These are phyloP conservation scores for Sophora flavescens DNA, from an alignment of 306 rosid genomes.

Conservation along the genomic window DNA sequence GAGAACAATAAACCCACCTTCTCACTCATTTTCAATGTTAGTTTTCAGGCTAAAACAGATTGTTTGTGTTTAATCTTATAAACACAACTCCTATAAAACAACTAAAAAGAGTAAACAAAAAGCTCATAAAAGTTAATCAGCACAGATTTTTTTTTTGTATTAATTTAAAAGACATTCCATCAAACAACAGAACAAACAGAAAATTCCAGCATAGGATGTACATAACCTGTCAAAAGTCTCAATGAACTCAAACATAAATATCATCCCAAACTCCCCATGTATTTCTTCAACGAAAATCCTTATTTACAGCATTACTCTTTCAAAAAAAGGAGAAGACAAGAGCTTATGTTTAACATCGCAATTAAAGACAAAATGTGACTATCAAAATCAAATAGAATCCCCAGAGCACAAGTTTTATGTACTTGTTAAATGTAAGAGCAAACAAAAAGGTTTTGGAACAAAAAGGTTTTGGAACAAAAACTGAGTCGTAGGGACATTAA, in stretches of 20 bases:
- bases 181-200: conserved; percentile 20
- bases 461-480: no score
- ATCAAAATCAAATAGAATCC: conserved; percentile 24
- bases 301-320: conserved; percentile 15
- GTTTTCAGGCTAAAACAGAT: conserved; percentile 18
- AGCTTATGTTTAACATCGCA: conserved; percentile 3
- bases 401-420: not conserved
- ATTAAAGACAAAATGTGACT: not conserved
- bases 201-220: conserved; percentile 2
- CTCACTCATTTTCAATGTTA: conserved; percentile 7
- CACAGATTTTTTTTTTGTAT: not conserved
- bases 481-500: not conserved
- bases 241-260: conserved; percentile 33
- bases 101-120: conserved; percentile 38
- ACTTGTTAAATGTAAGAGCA: conserved; percentile 20
- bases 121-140: conserved; percentile 26
- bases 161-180: conserved; percentile 1
- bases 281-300: conserved; percentile 4
- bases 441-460: not conserved
- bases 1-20: conserved; percentile 15
- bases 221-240: conserved; percentile 25
- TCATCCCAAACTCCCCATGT: conserved; percentile 17
- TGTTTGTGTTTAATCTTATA: conserved; percentile 9
- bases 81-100: no score
- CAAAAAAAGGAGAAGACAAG: conserved; percentile 13